Percentiles rank a stretch among this genome's conserved stretches.
These are phyloP conservation scores for Linnemannia hyalina DNA, from an alignment of 192 early-diverging fungal species.

Conservation along the genomic window DNA sequence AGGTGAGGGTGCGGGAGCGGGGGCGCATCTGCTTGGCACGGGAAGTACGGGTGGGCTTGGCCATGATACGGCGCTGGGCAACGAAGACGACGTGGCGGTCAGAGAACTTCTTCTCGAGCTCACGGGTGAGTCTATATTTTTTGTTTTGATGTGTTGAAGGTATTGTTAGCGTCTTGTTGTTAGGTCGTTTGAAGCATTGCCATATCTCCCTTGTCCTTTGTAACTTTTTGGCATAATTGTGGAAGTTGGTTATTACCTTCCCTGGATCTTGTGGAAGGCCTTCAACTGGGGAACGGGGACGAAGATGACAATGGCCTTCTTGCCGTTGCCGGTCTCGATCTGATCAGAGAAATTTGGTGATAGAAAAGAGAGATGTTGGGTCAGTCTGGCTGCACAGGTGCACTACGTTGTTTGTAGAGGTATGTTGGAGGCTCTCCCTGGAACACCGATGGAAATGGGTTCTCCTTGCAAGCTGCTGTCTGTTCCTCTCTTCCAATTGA, in stretches of 20 bases:
- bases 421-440: not conserved
- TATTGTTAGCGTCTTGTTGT: not conserved
- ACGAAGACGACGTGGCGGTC: slow-evolving; percentile 96
- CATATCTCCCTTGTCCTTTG: slow-evolving; percentile 29
- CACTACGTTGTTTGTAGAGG: not conserved
- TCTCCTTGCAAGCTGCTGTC: not conserved
- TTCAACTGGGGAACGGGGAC: slow-evolving; percentile 96
- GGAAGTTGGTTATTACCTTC: slow-evolving; percentile 62
- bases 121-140: slow-evolving; percentile 81
- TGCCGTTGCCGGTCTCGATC: slow-evolving; percentile 93
- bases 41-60: slow-evolving; percentile 90
- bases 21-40: slow-evolving; percentile 95
- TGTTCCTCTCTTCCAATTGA: not conserved
- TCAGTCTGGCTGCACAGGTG: not conserved
- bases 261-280: slow-evolving; percentile 97
- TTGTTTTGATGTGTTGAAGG: not conserved
- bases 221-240: not conserved
- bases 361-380: not conserved
- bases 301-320: slow-evolving; percentile 97
- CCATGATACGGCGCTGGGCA: slow-evolving; percentile 95
- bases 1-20: slow-evolving; percentile 94
- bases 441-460: too few species aligned
- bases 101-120: slow-evolving; percentile 99
- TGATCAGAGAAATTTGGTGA: slow-evolving; percentile 35
- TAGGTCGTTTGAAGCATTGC: too few species aligned